A percentile compares a stretch with the other conserved stretches of the same genome.
Conservation (phyloP, 306 rosid species). For the Prinsepia uniflora region DNA sequence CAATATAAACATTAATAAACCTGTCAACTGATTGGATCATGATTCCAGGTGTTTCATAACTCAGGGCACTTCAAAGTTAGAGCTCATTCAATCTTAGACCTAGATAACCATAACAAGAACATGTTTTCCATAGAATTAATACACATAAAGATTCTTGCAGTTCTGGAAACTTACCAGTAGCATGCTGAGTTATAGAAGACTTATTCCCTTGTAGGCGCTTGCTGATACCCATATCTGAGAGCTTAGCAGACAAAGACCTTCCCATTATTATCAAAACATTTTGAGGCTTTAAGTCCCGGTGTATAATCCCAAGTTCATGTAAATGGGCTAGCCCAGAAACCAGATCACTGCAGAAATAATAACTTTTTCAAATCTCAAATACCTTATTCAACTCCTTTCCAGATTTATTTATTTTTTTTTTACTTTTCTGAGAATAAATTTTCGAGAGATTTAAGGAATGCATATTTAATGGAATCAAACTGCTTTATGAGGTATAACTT, state of each 20-base stretch:
- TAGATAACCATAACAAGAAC: slow-evolving; percentile 4
- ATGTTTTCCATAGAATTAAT: neutral
- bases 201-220: slow-evolving; percentile 28
- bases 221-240: slow-evolving; percentile 42
- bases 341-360: slow-evolving; percentile 26
- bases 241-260: slow-evolving; percentile 24
- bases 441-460: neutral
- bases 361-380: slow-evolving; percentile 2
- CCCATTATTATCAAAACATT: slow-evolving; percentile 34
- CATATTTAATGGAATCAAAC: neutral
- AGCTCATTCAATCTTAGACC: neutral
- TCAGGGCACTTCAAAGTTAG: neutral
- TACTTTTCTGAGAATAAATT: neutral
- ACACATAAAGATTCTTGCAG: neutral
- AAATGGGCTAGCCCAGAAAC: slow-evolving; percentile 35
- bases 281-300: slow-evolving; percentile 39
- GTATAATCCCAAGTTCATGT: slow-evolving; percentile 39
- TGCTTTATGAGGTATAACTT: neutral
- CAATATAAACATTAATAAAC: slow-evolving; percentile 5
- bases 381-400: neutral
- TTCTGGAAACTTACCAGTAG: slow-evolving; percentile 25
- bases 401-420: neutral
- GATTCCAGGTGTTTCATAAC: slow-evolving; percentile 3
- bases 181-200: slow-evolving; percentile 34
- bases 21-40: neutral